Evolutionary conservation across 225 moss, liverwort and hornwort genomes (phyloP).

Genomic region (Climacium dendroides): DNA sequence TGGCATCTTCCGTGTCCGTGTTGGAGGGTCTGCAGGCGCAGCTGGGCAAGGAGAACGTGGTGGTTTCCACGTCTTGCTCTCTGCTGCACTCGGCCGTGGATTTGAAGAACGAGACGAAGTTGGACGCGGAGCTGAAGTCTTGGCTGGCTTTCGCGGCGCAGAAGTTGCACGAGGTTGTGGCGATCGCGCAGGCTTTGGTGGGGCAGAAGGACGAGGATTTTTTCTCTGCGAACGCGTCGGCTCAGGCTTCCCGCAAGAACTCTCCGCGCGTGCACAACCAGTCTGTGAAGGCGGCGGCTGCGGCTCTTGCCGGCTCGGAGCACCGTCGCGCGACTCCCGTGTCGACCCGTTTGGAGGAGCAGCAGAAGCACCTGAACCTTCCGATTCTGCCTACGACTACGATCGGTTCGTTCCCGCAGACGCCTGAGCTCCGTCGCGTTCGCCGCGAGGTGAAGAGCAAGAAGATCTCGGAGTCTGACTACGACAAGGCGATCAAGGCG

Average conservation of each 20-base stretch:
- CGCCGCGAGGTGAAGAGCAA: background rate
- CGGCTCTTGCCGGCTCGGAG: background rate
- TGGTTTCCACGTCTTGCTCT: background rate
- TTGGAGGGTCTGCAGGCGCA: background rate
- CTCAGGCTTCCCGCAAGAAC: background rate
- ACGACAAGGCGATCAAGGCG: background rate
- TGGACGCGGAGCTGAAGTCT: background rate
- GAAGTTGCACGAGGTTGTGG: background rate
- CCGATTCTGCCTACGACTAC: background rate
- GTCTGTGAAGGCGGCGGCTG: background rate
- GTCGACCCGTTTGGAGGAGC: background rate
- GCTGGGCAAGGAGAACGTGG: background rate
- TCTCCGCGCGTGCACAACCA: background rate
- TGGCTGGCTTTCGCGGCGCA: background rate
- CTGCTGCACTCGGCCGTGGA: background rate
- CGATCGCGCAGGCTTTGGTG: background rate
- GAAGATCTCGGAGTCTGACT: background rate
- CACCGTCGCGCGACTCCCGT: background rate
- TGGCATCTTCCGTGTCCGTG: background rate
- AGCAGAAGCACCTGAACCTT: background rate
- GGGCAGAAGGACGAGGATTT: background rate
- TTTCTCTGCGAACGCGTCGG: background rate
- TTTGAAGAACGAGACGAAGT: background rate
- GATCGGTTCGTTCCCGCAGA: background rate
- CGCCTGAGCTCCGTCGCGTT: background rate